Base-by-base conservation (phyloP, 345 rosid genomes). In the Pseudoturritis turrita region DNA sequence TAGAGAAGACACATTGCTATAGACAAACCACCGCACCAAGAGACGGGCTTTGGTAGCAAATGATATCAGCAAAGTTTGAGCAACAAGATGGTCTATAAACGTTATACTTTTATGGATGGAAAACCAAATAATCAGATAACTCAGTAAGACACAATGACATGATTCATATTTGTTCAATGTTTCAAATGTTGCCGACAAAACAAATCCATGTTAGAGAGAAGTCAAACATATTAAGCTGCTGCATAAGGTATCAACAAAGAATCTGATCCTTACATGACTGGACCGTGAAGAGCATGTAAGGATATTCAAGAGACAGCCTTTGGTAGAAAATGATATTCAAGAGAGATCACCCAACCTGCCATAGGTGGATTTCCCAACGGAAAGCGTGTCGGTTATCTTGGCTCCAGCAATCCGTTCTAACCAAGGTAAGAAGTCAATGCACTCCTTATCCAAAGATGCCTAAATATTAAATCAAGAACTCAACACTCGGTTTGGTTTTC, bases 361-460 rank as follows among this genome's bases (percentile, higher is more conserved):
- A 43, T 77, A 66, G n/a, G 51, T 50, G 12, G 97, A 90, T 80
- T 73, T 88, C 33, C 96, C 94, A n/a, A 90, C 83, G 7, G 86
- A 81, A 49, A 90, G 88, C 62, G 71, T 63, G 3, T 87, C 71
- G 1, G 89, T 83, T 39, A 93, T 74, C 71, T 81, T 76, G n/a
- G 49, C 77, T 60, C 89, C 89, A 55, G 96, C 84, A 72, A 80
- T 84, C 19, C 41, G 62, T 77, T 88, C 91, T 78, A 93, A 69
- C 97, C 98, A 93, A 5, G 94, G 90, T 81, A 93, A 80, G 77
- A 93, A 93, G 36, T 77, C 87, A 43, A 56, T 73, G 67, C 80
- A 81, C 2, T 70, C 89, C 59, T 76, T 77, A 13, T 84, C 85
- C 60, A 65, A 47, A 68, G 45, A 51, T 58, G 54, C 70, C 61